phyloP scores from a whole-genome alignment of 2,329 filamentous ascomycete genomes.

The Cladosporium sp. region DNA sequence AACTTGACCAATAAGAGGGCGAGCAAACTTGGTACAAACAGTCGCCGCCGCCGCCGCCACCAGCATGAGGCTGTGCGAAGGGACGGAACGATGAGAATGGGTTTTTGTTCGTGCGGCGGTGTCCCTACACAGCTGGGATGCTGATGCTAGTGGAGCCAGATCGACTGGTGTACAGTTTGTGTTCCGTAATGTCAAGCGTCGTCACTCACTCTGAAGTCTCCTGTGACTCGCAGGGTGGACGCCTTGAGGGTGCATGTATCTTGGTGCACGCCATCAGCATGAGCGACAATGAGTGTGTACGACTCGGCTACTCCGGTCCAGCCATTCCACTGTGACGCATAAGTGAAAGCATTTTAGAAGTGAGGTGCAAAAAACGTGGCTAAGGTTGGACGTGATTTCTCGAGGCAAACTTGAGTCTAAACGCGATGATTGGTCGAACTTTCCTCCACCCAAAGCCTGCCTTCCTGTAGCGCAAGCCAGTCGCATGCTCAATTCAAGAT shows the following conservation, averaged over 20 bases:
- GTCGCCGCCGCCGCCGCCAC: neutral
- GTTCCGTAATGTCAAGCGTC: neutral
- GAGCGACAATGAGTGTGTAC: neutral
- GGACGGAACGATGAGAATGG: neutral
- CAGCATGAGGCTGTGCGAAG: neutral
- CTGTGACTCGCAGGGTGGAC: neutral
- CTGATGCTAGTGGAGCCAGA: neutral
- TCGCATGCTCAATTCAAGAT: neutral
- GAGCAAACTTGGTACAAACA: neutral
- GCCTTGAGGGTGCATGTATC: neutral
- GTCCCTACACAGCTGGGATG: neutral
- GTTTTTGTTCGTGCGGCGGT: neutral
- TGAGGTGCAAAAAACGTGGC: neutral
- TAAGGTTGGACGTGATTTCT: neutral
- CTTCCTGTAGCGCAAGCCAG: neutral
- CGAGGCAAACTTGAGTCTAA: neutral
- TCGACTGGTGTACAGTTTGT: neutral
- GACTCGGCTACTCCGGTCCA: neutral
- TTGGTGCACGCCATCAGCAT: neutral
- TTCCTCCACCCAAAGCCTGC: neutral
- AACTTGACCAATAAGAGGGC: slow-evolving; percentile 7
- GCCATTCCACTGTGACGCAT: neutral
- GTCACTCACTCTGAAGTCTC: neutral
- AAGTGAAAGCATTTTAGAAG: neutral
- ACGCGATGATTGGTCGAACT: neutral